Evolutionary conservation across 116 monocot genomes (phyloP).

Genomic region (Iris pallida): DNA sequence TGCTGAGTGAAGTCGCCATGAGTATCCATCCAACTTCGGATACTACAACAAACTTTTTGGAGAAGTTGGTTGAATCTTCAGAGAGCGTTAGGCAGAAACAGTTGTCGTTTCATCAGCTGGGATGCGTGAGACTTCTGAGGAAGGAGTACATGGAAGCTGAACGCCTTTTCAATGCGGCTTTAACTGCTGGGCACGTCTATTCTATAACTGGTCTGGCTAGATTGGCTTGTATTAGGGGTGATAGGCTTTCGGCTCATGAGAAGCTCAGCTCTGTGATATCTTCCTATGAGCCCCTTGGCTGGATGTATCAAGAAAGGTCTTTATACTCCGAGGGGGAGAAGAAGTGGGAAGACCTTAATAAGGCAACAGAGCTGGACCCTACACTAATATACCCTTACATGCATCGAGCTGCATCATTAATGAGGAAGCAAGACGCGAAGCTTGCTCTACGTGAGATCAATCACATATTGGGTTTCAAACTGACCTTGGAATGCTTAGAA

Average conservation of each 20-base stretch:
- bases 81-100: slow-evolving; percentile 19
- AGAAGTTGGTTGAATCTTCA: slow-evolving; percentile 31
- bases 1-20: slow-evolving; percentile 34
- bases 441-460: too few relatives aligned
- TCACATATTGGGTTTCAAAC: too few relatives aligned
- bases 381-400: too few relatives aligned
- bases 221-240: slow-evolving; percentile 21
- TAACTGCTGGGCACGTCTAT: slow-evolving; percentile 29
- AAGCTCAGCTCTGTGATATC: slow-evolving; percentile 28
- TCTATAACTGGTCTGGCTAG: slow-evolving; percentile 32
- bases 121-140: slow-evolving; percentile 32
- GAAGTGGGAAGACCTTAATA: slow-evolving; percentile 32
- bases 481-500: too few relatives aligned
- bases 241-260: slow-evolving; percentile 24
- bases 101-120: slow-evolving; percentile 34
- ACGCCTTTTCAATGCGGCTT: slow-evolving; percentile 20
- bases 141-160: slow-evolving; percentile 36
- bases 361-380: slow-evolving; percentile 23
- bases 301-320: slow-evolving; percentile 44
- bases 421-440: too few relatives aligned
- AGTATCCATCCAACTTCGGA: slow-evolving; percentile 24
- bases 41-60: slow-evolving; percentile 19
- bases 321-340: slow-evolving; percentile 25
- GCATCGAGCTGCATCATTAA: too few relatives aligned
- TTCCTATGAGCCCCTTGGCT: slow-evolving; percentile 24